Conservation (phyloP, 2,329 filamentous ascomycete species). For the Neopestalotiopsis rosae region DNA sequence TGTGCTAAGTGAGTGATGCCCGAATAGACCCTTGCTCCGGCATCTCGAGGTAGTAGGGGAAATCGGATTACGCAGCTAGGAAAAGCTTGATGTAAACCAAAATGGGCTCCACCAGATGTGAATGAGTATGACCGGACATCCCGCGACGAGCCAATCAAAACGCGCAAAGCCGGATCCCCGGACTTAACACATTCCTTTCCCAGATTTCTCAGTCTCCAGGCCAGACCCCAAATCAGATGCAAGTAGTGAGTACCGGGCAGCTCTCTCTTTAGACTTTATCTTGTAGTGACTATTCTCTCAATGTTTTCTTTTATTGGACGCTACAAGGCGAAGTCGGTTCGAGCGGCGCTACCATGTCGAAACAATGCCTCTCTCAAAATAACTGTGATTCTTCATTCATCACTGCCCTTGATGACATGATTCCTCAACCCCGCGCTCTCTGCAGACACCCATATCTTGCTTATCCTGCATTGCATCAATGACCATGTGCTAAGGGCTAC, state of each 20-base stretch:
- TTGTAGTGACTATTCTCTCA: no score
- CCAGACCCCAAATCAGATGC: neutral
- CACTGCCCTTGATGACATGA: no score
- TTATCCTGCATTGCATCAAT: neutral
- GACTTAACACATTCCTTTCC: neutral
- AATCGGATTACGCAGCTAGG: constrained; percentile 1
- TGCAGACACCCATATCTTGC: neutral
- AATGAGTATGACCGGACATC: neutral
- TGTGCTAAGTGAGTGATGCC: neutral
- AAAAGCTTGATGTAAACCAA: neutral
- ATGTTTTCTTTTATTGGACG: no score
- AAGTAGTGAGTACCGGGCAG: no score
- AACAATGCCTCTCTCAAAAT: no score
- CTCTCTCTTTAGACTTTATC: no score
- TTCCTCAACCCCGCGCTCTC: neutral
- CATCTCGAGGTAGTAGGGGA: neutral
- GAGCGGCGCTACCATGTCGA: no score
- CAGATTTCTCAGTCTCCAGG: neutral
- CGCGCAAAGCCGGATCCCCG: neutral
- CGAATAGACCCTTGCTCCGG: neutral
- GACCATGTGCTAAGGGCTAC: neutral
- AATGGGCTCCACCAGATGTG: neutral
- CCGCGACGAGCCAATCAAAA: neutral
- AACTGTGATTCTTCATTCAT: no score
- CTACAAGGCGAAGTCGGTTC: no score